Evolutionary conservation across 2,329 filamentous ascomycete genomes (phyloP), one percentile per base, ranked within the genome.

Genomic region (Colletotrichum theobromicola): DNA sequence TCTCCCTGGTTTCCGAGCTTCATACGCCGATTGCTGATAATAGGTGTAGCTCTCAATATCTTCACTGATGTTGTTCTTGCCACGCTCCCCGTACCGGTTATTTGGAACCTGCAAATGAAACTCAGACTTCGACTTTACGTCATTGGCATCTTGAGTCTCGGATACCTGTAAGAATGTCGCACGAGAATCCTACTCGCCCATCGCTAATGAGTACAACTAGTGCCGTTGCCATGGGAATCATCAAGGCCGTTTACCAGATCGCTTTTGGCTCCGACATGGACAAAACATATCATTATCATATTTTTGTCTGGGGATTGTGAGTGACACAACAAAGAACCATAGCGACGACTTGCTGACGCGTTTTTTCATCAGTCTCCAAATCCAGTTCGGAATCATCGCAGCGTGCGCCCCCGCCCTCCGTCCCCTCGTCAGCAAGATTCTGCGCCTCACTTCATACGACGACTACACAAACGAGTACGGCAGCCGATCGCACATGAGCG

Each of bases 11-110:
- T 6, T 7, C 73, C 69, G 5, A 30, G 62, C 60, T 24, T 4
- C 1, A 1, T 15, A 2, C 6, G 7, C 12, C 12, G 5, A 4
- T 12, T 12, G 13, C 8, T 28, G 4, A 30, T 5, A 12, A 74
- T 21, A 72, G 66, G 4, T 3, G 7, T 57, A 80, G 82, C 77
- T 5, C 81, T 85, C 78, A 86, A 86, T 70, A 85, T 87, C 37
- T 79, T 82, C 9, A 86, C 85, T 21, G 85, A 87, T 64, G 78
- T 86, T 8, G 78, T 83, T 16, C 85, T 87, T 42, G 85, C 85
- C 1, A 82, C 83, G 2, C 78, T 87, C 15, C 85, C 85, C 0
- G 79, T 86, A 3, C 83, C 84, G 2, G 81, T 87, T 67, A 84
- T 87, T 61, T 84, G 84, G 82, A 78, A 79, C 5, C 77, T 86